Base-by-base conservation (phyloP, 306 rosid genomes). In the Glycine tomentella region DNA sequence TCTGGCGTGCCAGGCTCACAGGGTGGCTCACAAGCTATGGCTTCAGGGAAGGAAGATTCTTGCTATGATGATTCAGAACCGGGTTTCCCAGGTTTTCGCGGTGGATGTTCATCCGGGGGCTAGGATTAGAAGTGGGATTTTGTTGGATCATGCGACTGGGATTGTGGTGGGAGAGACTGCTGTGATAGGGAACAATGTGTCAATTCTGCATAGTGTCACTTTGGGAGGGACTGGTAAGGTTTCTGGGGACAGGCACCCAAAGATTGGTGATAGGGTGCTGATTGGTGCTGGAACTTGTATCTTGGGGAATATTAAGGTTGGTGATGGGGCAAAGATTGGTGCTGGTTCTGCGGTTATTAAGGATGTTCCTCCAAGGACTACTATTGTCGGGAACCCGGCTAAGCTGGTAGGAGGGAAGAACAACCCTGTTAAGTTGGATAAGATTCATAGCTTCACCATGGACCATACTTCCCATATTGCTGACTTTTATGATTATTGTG, bases 41-140 rank as follows among this genome's bases (percentile, higher is more conserved):
- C 77, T 81, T 3, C 83, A 90, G 12, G 89, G 86, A 0, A 82
- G 97, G 31, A 83, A 77, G 36, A 82, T 89, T 33, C 33, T 91
- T 40, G 98, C 99, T 0, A 66, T 91, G 3, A 53, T 89, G 84
- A 89, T 95, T 76, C 97, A 95, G 78, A 95, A 90, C 85, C 70
- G 96, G 16, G 94, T 93, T 3, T 93, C 98, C 3, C 97, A 93
- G 68, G 90, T 89, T 15, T 93, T 93, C 14, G 90, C 90, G 0
- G 96, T 95, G 11, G 99, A 95, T 74, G 91, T 95, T 14, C 99
- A 95, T 79, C 98, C 99, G 0, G 99, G 96, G 3, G 99, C 99
- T 0, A 89, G 73, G 53, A 81, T 93, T 49, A 98, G 99, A 8
- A 83, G 87, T 6, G 98, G 97, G 57, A 79, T 93, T 3, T 83